Conservation (phyloP, 2,329 filamentous ascomycete species). For the Neofusicoccum cordaticola region DNA sequence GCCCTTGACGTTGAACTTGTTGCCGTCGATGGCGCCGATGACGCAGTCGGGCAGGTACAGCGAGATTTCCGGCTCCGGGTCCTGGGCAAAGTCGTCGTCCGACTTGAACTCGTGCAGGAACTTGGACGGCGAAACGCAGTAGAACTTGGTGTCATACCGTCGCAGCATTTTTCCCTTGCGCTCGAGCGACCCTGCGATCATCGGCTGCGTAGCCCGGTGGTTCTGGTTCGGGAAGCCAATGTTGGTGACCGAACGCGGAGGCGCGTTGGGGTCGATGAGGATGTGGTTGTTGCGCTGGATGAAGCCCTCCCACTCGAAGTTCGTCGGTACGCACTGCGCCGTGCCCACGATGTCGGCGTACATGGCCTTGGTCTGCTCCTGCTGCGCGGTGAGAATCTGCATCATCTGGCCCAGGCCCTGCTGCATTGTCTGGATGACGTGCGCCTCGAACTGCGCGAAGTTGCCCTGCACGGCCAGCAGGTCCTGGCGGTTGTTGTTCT, state of each 20-base stretch:
- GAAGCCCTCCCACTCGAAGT: slow-evolving; percentile 94
- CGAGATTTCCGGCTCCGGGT: slow-evolving; percentile 80
- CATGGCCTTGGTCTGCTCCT: slow-evolving; percentile 75
- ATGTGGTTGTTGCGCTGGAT: slow-evolving; percentile 65
- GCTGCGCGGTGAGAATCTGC: slow-evolving; percentile 74
- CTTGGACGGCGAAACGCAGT: slow-evolving; percentile 82
- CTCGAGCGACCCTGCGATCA: slow-evolving; percentile 86
- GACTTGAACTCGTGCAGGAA: slow-evolving; percentile 97
- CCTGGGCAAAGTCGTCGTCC: slow-evolving; percentile 69
- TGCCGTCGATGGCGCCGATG: slow-evolving; percentile 68
- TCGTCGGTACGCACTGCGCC: slow-evolving; percentile 71
- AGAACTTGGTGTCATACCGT: slow-evolving; percentile 77
- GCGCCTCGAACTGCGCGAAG: slow-evolving; percentile 82
- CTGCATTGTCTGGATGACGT: slow-evolving; percentile 80
- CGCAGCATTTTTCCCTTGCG: slow-evolving; percentile 87
- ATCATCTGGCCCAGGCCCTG: slow-evolving; percentile 79
- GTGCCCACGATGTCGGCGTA: slow-evolving; percentile 80
- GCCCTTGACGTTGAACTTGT: slow-evolving; percentile 93
- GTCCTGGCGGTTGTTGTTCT: slow-evolving; percentile 95
- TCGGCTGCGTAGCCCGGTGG: slow-evolving; percentile 72
- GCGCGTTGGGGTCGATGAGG: slow-evolving; percentile 73
- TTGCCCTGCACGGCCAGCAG: slow-evolving; percentile 87
- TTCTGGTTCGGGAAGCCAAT: slow-evolving; percentile 87
- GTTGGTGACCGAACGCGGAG: slow-evolving; percentile 69
- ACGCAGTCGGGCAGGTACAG: slow-evolving; percentile 89